Percentiles rank a stretch among this genome's conserved stretches.
Conservation (phyloP, 306 rosid species). For the Vigna trinervia region DNA sequence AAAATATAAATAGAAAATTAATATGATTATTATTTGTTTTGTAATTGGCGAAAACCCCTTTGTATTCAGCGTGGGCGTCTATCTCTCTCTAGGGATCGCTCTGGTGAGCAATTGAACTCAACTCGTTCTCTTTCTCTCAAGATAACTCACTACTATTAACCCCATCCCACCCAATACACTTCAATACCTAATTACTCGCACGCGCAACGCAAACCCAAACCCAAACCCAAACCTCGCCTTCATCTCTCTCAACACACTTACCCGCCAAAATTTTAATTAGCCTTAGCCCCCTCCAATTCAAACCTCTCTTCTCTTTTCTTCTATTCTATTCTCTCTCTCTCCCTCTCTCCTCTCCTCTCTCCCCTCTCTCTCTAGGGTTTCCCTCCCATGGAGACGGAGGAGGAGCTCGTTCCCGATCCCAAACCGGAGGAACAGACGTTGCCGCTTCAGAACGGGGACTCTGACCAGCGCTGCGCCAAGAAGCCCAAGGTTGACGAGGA, state of each 20-base stretch:
- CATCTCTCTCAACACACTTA: constrained; percentile 11
- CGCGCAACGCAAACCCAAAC: neutral
- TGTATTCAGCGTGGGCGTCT: neutral
- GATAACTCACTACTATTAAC: neutral
- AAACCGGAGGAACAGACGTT: neutral
- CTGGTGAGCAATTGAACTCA: constrained; percentile 1
- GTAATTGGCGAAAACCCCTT: neutral
- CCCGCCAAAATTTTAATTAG: constrained; percentile 31
- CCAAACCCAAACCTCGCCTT: neutral
- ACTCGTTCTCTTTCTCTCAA: constrained; percentile 22
- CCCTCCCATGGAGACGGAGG: constrained; percentile 61
- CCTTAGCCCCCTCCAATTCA: neutral
- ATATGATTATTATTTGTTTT: too few relatives aligned
- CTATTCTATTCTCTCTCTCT: neutral
- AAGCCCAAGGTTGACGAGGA: constrained; percentile 55
- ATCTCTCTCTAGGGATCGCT: constrained; percentile 1
- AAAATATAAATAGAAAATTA: too few relatives aligned
- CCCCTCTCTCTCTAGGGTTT: constrained; percentile 54
- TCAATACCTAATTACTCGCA: neutral
- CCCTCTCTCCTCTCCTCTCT: constrained; percentile 15
- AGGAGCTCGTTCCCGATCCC: constrained; percentile 19
- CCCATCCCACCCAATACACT: neutral
- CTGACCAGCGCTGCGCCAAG: constrained; percentile 53
- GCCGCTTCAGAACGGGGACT: constrained; percentile 53
- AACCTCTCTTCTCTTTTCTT: neutral